Conservation (phyloP, 73 alveolate species). For the Blepharisma japonicum region DNA sequence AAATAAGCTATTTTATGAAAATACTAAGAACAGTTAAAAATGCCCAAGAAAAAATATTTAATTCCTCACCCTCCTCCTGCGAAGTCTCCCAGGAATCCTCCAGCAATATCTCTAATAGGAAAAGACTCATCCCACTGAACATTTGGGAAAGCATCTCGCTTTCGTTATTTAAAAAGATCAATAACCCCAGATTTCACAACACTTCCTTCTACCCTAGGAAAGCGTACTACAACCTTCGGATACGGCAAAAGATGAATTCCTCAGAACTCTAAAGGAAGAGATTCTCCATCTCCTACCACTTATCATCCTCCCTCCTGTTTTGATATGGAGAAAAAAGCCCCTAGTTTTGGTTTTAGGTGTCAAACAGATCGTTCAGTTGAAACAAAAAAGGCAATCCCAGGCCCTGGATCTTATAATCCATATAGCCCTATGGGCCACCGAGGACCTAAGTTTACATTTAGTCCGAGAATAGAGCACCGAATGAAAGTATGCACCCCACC, state of each 20-base stretch:
- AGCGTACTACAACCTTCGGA: neutral
- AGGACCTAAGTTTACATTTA: constrained; percentile 24
- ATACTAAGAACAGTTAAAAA: too few species aligned
- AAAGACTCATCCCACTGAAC: neutral
- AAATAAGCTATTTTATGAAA: too few species aligned
- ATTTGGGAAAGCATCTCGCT: neutral
- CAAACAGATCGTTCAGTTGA: too few species aligned
- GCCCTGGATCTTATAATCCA: constrained; percentile 19
- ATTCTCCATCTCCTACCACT: constrained; percentile 3
- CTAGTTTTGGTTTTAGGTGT: neutral
- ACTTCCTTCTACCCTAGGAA: neutral
- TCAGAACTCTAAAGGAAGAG: constrained; percentile 2
- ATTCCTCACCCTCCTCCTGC: too few species aligned
- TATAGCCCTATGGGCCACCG: constrained; percentile 13
- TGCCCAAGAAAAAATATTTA: too few species aligned
- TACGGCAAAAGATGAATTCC: constrained; percentile 26
- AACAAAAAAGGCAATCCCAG: constrained; percentile 1
- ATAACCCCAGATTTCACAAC: constrained; percentile 2
- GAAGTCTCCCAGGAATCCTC: too few species aligned
- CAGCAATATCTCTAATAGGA: too few species aligned
- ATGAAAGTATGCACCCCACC: neutral
- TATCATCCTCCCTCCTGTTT: neutral
- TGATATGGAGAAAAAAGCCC: neutral
- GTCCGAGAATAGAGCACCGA: neutral
- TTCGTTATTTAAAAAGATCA: neutral